Evolutionary conservation across 768 basidiomycete genomes (phyloP), one percentile per base, ranked within the genome.

Genomic region (Suillus ampliporus): DNA sequence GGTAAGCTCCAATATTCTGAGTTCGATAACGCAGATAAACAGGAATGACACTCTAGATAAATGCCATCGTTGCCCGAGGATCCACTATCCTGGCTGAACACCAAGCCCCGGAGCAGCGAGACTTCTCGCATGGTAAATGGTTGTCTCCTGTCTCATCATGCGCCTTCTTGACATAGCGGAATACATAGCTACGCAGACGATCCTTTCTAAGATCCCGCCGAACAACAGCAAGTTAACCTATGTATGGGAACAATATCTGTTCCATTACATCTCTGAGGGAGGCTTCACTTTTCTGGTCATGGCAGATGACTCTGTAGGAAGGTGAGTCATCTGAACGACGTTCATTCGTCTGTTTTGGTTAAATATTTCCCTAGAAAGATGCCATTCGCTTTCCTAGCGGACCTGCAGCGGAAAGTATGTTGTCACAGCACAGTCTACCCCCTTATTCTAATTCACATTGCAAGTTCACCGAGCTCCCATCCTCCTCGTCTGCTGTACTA

Each of bases 171-270:
- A 34, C 28, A 43, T 48, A 63, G 54, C 26, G 35, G 28, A 50
- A n/a, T 34, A 57, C 58, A 19, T 67, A 93, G 93, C 93, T 19
- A 91, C 89, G 1, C 87, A 93, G 69, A 94, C 90, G 1, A 97
- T 99, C 67, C 82, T 99, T 41, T 90, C 89, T 51, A 97, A 96
- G 83, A 98, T 99, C 72, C 95, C 97, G 1, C 95, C 94, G 4
- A 94, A 94, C 72, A 87, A 79, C 74, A 90, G 89, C 79, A 91
- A 91, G 76, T 80, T 90, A 61, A 89, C 89, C 61, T 94, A 95
- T 82, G 92, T 90, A 61, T 94, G 92, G 93, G 93, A 94, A 70
- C 89, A 95, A 77, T 96, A 91, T 71, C 82, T 96, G 11, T 96
- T 98, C 71, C 95, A 98, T 77, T 97, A 98, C 76, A 84, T 97